Evolutionary conservation across 2,329 filamentous ascomycete genomes (phyloP).

Genomic region (Colletotrichum salicis): DNA sequence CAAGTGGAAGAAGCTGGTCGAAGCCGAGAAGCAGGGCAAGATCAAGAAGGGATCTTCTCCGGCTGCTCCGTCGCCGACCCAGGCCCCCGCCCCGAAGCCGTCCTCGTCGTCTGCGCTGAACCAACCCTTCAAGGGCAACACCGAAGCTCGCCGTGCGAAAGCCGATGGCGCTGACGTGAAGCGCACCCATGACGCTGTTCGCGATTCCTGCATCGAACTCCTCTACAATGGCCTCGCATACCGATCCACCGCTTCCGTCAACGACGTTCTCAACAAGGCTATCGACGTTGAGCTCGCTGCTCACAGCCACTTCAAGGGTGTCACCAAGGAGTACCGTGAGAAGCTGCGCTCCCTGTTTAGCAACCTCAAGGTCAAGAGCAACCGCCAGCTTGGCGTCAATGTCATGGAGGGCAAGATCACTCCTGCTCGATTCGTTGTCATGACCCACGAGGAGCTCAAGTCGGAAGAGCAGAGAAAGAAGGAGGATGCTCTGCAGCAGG

Average conservation of each 20-base stretch:
- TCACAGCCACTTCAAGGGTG: conserved; percentile 74
- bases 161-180: conserved; percentile 83
- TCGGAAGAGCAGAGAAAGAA: conserved; percentile 81
- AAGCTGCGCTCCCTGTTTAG: conserved; percentile 94
- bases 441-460: conserved; percentile 92
- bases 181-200: conserved; percentile 77
- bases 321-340: conserved; percentile 79
- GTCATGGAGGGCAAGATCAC: conserved; percentile 81
- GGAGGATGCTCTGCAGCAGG: conserved; percentile 81
- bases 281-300: conserved; percentile 87
- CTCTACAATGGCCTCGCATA: conserved; percentile 90
- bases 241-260: conserved; percentile 76
- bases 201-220: conserved; percentile 88
- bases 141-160: conserved; percentile 81
- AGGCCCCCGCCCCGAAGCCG: conserved; percentile 56
- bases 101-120: conserved; percentile 45
- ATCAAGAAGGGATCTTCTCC: conserved; percentile 48
- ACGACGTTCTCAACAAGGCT: conserved; percentile 76
- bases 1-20: conserved; percentile 87
- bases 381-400: conserved; percentile 78
- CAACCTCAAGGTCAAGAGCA: conserved; percentile 94
- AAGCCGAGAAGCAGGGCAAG: conserved; percentile 67
- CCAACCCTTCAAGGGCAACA: conserved; percentile 68
- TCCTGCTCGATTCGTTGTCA: conserved; percentile 80
- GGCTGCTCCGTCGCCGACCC: conserved; percentile 65